These are phyloP conservation scores for Lasiodiplodia sp. DNA, from an alignment of 2,329 filamentous ascomycete species.

Conservation along the genomic window DNA sequence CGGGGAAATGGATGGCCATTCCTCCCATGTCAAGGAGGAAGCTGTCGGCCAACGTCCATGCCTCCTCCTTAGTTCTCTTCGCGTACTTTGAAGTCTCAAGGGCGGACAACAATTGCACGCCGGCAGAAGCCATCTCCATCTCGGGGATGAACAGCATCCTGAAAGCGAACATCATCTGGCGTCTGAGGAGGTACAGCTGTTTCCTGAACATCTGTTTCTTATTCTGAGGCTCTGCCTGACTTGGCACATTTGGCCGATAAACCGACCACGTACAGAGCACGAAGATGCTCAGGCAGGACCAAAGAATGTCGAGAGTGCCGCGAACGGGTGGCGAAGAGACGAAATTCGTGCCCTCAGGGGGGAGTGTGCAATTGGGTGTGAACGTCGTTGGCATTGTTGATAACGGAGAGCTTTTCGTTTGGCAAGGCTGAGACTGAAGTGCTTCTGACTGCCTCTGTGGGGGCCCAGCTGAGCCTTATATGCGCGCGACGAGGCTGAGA, in stretches of 20 bases:
- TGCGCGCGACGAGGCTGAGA: background rate
- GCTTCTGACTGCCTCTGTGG: background rate
- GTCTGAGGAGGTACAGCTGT: background rate
- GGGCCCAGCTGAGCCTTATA: background rate
- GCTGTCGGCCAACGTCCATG: background rate
- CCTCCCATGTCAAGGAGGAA: background rate
- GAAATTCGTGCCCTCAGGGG: background rate
- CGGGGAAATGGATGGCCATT: background rate
- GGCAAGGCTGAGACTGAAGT: background rate
- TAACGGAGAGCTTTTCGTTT: background rate
- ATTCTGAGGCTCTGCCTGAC: background rate
- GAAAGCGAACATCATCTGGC: background rate
- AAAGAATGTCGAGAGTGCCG: background rate
- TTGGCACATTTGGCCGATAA: background rate
- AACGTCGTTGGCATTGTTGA: background rate
- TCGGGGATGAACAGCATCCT: background rate
- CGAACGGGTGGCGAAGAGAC: background rate
- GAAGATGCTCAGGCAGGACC: conserved; percentile 5
- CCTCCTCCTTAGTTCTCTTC: background rate
- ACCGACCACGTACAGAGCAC: background rate
- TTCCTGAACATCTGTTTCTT: background rate
- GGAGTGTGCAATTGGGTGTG: background rate
- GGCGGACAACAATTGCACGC: background rate
- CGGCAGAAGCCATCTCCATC: background rate
- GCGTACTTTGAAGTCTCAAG: background rate